Evolutionary conservation across 805 yeast species (phyloP), one percentile per base, ranked within the genome.

Genomic region (Hanseniaspora lindneri): DNA sequence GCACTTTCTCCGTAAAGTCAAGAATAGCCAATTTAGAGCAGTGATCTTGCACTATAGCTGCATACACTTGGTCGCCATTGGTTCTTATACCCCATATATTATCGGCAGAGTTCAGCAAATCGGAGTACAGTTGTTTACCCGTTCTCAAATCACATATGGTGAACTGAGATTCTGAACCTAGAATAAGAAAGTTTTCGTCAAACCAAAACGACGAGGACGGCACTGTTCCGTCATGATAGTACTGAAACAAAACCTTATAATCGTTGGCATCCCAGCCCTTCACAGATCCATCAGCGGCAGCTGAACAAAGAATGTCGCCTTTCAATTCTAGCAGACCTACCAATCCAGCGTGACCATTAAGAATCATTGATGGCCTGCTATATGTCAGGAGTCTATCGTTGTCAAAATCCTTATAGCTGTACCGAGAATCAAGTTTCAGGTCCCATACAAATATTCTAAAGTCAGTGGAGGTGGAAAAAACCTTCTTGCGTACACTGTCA

Each of bases 131-230:
- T 52, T 81, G 74, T 57, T 72, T 71, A 0, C 97, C 97, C 2
- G 81, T 77, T 52, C 76, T 72, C 33, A 86, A 74, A 59, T 88
- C 83, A 86, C 96, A 92, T 41, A 92, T 69, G 65, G 85, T 87
- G 56, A 88, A 73, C 72, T 86, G 83, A 42, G 82, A 75, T 57
- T 83, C 94, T 50, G 94, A 80, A 0, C 98, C 98, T 57, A 95
- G 82, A 0, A 92, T 83, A 35, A 92, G 75, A 51, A 85, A 66
- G 55, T 82, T 77, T 51, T 85, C 85, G 56, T 86, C 89, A 59
- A 87, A 87, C 62, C 83, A 89, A 62, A 92, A 87, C 52, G 97
- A 89, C 0, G 97, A 87, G 41, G 92, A 88, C 0, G 97, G 94
- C 24, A 79, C 74, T 62, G 87, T 89, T 28, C 95, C 94, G 47